Base-by-base conservation (phyloP, 2,329 filamentous ascomycete genomes). In the Scolecobasidium constrictum region DNA sequence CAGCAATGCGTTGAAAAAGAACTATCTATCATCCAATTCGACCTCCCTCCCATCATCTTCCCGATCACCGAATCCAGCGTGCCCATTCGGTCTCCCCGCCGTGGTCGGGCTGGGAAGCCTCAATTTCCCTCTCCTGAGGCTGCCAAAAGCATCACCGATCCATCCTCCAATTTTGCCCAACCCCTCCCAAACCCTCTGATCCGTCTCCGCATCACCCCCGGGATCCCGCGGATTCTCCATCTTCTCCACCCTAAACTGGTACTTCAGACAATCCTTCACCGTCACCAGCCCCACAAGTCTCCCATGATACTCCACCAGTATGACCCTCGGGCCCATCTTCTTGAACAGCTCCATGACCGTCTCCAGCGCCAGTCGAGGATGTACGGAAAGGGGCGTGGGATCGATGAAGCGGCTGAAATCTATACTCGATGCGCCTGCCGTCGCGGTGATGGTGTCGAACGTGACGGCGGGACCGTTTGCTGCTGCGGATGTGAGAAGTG, bases 301-400 rank as follows among this genome's bases (percentile, higher is more conserved):
- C 12, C 92, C 92, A 46, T 85, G 83, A 57, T 94, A 83, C 60
- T 98, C 92, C 31, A 95, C 82, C 3, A 98, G 72, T 39, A 98
- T 90, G 4, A 95, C 87, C 1, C 92, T 77, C 0, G 90, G 92
- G 0, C 92, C 92, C 59, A 98, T 93, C 66, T 96, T 98, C 60
- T 90, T 90, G 69, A 98, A 98, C 9, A 98, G 72, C 57, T 98
- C 92, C 87, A 98, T 95, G 22, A 94, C 90, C 0, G 92, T 98
- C 63, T 98, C 92, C 0, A 98, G 77, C 0, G 90, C 84, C 1
- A 96, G 76, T 2, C 86, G 79, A 1, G 92, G 92, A 56, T 98
- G 92, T 1, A 88, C 88, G 0, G 87, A 84, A 2, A 98, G 77
- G 0, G 92, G 92, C 0, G 88, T 94, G 6, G 81, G 73, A 58